Evolutionary conservation across 2,329 filamentous ascomycete genomes (phyloP).

Genomic region (Whalleya microplaca): DNA sequence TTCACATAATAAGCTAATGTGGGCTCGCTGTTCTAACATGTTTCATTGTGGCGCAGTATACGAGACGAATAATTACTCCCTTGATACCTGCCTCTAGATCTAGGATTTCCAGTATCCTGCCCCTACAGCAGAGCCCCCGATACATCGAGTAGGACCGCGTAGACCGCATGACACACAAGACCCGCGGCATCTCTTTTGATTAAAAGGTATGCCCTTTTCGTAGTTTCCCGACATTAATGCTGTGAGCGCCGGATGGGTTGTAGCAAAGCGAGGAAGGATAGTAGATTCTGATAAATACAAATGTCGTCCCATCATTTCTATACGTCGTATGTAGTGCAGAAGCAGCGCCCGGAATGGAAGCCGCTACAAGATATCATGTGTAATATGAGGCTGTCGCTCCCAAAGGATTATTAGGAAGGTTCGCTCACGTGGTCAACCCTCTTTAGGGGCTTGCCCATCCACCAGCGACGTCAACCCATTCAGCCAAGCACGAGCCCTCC

Average conservation of each 20-base stretch:
- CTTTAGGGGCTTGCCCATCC: slow-evolving; percentile 69
- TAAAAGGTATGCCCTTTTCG: slow-evolving; percentile 8
- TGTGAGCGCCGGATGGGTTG: slow-evolving; percentile 4
- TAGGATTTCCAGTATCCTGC: slow-evolving; percentile 11
- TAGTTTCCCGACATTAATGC: slow-evolving; percentile 7
- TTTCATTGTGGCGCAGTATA: slow-evolving; percentile 11
- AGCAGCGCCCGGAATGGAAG: slow-evolving; percentile 4
- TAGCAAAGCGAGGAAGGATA: slow-evolving; percentile 12
- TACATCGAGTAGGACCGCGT: slow-evolving; percentile 11
- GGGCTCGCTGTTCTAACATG: slow-evolving; percentile 18
- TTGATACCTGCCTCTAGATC: slow-evolving; percentile 12
- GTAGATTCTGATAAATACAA: slow-evolving; percentile 21
- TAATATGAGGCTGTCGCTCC: slow-evolving; percentile 11
- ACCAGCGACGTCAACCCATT: slow-evolving; percentile 97
- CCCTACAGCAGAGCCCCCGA: slow-evolving; percentile 19
- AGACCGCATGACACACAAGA: slow-evolving; percentile 11
- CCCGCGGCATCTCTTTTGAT: slow-evolving; percentile 12
- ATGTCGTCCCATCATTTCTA: slow-evolving; percentile 24
- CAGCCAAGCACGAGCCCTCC: slow-evolving; percentile 88
- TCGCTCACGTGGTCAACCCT: slow-evolving; percentile 1
- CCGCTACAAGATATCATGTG: slow-evolving; percentile 12
- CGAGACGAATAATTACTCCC: slow-evolving; percentile 5
- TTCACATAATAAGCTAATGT: not conserved
- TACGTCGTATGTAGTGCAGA: slow-evolving; percentile 9
- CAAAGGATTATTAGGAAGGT: slow-evolving; percentile 2